Percentiles rank a stretch among this genome's conserved stretches.
These are phyloP conservation scores for Hansenula anomala DNA, from an alignment of 1,139 yeast genomes.

Conservation along the genomic window DNA sequence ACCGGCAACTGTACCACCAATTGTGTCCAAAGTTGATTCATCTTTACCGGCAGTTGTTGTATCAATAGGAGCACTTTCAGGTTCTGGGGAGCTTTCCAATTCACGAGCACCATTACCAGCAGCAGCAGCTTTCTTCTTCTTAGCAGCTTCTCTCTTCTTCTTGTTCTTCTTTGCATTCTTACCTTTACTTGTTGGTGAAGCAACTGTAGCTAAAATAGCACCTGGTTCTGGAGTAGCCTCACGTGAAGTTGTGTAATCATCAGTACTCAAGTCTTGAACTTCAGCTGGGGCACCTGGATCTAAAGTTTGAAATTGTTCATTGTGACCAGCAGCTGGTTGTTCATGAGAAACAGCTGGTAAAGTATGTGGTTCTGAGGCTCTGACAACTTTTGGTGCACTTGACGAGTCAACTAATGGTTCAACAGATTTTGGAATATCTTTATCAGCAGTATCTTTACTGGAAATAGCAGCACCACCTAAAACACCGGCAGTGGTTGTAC, in stretches of 20 bases:
- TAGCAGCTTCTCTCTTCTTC: constrained; percentile 18
- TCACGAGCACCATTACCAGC: neutral
- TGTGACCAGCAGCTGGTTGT: neutral
- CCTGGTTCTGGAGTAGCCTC: constrained; percentile 14
- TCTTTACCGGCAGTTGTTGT: constrained; percentile 4
- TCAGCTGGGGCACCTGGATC: neutral
- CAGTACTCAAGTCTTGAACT: neutral
- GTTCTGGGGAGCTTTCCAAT: constrained; percentile 11
- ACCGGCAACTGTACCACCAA: constrained; percentile 3
- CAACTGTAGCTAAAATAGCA: neutral
- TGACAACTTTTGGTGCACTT: neutral
- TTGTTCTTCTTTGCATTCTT: constrained; percentile 19
- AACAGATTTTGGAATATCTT: neutral
- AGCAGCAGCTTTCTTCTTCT: constrained; percentile 17
- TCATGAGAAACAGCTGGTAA: neutral
- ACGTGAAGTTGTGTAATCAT: neutral
- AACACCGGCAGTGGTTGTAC: neutral
- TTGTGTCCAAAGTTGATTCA: neutral
- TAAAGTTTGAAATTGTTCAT: no score
- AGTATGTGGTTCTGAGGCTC: neutral
- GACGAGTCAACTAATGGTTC: neutral
- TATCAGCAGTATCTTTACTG: neutral
- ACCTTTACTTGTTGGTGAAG: constrained; percentile 2
- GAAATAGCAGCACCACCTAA: neutral
- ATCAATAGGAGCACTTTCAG: constrained; percentile 2